These are phyloP conservation scores for Candida morakotiae DNA, from an alignment of 805 yeast species.

Conservation along the genomic window DNA sequence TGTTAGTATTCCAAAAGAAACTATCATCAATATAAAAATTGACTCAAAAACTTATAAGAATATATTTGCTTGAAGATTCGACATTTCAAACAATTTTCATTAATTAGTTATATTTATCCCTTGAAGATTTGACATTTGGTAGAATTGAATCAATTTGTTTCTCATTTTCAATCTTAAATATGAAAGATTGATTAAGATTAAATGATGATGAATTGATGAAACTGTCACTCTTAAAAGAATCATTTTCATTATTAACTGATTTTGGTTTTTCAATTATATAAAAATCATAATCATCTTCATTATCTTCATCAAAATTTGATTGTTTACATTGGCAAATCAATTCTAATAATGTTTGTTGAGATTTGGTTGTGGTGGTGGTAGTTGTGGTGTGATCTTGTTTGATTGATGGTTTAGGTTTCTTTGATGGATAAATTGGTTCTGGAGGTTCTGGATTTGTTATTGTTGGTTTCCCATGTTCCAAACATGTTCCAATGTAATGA, in stretches of 20 bases:
- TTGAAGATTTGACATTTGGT: background rate
- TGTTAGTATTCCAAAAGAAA: slow-evolving; percentile 47
- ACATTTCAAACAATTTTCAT: no score
- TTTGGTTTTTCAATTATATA: background rate
- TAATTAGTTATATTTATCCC: slow-evolving; percentile 1
- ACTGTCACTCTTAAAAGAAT: no score
- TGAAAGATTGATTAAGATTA: no score
- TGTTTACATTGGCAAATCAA: slow-evolving; percentile 3
- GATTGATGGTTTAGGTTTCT: no score
- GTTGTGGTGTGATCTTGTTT: background rate
- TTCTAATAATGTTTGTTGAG: background rate
- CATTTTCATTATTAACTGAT: no score
- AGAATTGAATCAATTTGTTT: no score
- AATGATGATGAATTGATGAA: no score
- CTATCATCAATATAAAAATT: slow-evolving; percentile 28
- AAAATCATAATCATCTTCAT: no score
- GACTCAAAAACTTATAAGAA: slow-evolving; percentile 15
- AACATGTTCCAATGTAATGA: slow-evolving; percentile 46
- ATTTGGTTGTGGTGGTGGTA: background rate
- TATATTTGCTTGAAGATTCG: slow-evolving; percentile 7
- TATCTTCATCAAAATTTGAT: background rate
- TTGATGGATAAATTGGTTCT: slow-evolving; percentile 7
- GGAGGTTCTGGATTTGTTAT: slow-evolving; percentile 10
- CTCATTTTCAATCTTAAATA: background rate
- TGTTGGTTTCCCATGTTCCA: slow-evolving; percentile 25